phyloP scores from a whole-genome alignment of 139 green algal genomes.

The Auxenochlorella pyrenoidosa region DNA sequence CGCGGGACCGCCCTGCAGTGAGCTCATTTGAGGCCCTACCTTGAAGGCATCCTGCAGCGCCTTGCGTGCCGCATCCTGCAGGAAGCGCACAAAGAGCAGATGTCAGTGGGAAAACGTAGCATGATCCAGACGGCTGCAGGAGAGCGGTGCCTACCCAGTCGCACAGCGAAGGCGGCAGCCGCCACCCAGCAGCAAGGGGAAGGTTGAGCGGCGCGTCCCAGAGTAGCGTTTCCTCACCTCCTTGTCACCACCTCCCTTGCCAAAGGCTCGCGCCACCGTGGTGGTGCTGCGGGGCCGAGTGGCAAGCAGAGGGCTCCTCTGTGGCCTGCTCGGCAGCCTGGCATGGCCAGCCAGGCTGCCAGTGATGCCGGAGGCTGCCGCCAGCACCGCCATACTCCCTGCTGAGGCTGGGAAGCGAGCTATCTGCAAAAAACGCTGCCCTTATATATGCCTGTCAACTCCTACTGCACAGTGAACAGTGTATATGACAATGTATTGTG shows the following conservation, averaged over 20 bases:
- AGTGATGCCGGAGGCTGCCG: no score
- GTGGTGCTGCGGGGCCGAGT: not conserved
- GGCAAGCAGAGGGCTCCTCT: not conserved
- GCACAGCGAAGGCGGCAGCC: not conserved
- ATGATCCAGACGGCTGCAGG: not conserved
- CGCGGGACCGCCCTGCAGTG: no score
- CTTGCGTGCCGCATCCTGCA: constrained; percentile 58
- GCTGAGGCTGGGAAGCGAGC: no score
- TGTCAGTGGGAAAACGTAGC: not conserved
- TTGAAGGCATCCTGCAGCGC: constrained; percentile 58
- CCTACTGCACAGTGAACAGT: no score
- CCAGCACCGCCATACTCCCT: no score
- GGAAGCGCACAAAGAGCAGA: no score
- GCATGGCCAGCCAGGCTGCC: not conserved
- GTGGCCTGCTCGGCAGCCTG: no score
- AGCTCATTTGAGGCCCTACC: not conserved
- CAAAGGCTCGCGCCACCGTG: not conserved
- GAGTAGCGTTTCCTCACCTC: not conserved
- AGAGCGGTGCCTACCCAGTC: not conserved
- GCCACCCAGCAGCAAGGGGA: not conserved
- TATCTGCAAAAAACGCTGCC: no score
- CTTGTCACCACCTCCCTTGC: constrained; percentile 18
- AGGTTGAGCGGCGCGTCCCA: no score
- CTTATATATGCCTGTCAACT: no score
- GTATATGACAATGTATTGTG: no score